These are phyloP conservation scores for Histomonas meleagridis DNA, from an alignment of 208 protist genomes.

Conservation along the genomic window DNA sequence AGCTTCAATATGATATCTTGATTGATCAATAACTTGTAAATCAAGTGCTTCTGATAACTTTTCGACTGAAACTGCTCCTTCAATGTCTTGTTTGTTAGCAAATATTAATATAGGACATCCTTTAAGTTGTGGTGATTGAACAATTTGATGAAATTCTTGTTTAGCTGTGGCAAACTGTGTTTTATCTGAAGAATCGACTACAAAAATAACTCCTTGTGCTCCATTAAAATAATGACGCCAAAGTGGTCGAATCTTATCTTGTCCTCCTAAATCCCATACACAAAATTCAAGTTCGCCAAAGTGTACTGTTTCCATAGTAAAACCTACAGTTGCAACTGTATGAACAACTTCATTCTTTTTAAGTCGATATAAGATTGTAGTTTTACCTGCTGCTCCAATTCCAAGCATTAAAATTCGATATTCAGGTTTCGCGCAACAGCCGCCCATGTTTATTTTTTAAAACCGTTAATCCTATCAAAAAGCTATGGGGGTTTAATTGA, in stretches of 20 bases:
- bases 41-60: conserved; percentile 83
- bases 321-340: conserved; percentile 84
- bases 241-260: conserved; percentile 81
- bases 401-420: conserved; percentile 37
- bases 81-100: conserved; percentile 96
- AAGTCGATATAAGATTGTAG: conserved; percentile 73
- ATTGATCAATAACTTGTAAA: conserved; percentile 68
- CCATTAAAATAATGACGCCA: conserved; percentile 86
- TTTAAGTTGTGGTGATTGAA: conserved; percentile 81
- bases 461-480: too few relatives aligned
- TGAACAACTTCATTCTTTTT: conserved; percentile 77
- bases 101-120: conserved; percentile 84
- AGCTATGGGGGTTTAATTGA: too few relatives aligned
- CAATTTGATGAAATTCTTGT: conserved; percentile 69
- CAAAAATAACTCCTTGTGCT: conserved; percentile 86
- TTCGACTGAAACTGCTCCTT: conserved; percentile 79
- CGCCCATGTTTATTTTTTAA: too few relatives aligned
- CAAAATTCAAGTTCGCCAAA: conserved; percentile 78
- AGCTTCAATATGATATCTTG: conserved; percentile 76
- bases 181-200: conserved; percentile 82
- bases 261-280: conserved; percentile 77
- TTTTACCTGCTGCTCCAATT: conserved; percentile 63
- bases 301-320: conserved; percentile 68
- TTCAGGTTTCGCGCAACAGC: too few relatives aligned
- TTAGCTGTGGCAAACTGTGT: conserved; percentile 61